Percentiles rank a stretch among this genome's conserved stretches.
Conservation (phyloP, 1,284 basidiomycete species). For the Cutaneotrichosporon sp. region DNA sequence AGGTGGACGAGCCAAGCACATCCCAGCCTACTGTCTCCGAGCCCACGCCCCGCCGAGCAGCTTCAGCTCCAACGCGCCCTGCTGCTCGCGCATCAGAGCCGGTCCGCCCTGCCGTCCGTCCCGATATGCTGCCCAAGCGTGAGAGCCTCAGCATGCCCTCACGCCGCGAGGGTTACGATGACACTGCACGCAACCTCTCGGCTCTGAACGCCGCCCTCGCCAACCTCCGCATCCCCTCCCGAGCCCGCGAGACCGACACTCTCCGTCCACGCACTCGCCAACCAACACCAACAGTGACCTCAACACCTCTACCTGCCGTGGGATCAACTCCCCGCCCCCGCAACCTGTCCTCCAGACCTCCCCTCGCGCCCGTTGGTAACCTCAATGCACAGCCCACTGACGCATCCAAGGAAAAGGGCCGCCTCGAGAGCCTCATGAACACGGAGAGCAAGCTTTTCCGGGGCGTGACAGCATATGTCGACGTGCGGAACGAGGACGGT, state of each 20-base stretch:
- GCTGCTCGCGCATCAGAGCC: not conserved
- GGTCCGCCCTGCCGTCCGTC: not conserved
- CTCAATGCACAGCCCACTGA: not conserved
- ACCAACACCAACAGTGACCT: not conserved
- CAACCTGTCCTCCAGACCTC: constrained; percentile 4
- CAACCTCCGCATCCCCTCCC: constrained; percentile 30
- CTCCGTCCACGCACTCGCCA: not conserved
- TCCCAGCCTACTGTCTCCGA: constrained; percentile 14
- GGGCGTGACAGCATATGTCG: constrained; percentile 81
- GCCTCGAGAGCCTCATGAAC: not conserved
- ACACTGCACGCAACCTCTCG: constrained; percentile 42
- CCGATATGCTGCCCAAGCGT: not conserved
- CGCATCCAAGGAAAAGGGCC: not conserved
- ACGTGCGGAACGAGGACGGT: constrained; percentile 81
- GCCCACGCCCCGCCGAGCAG: not conserved
- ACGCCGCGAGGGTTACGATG: constrained; percentile 37
- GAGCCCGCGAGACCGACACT: not conserved
- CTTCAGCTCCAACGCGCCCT: not conserved
- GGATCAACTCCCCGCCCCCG: constrained; percentile 10
- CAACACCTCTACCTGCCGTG: not conserved
- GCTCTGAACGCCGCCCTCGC: constrained; percentile 45
- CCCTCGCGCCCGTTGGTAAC: constrained; percentile 7
- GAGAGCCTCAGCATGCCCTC: constrained; percentile 25
- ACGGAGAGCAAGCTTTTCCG: constrained; percentile 56
- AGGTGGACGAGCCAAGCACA: constrained; percentile 8